Evolutionary conservation across 2,329 filamentous ascomycete genomes (phyloP), one percentile per base, ranked within the genome.

Genomic region (Claviceps sp.): DNA sequence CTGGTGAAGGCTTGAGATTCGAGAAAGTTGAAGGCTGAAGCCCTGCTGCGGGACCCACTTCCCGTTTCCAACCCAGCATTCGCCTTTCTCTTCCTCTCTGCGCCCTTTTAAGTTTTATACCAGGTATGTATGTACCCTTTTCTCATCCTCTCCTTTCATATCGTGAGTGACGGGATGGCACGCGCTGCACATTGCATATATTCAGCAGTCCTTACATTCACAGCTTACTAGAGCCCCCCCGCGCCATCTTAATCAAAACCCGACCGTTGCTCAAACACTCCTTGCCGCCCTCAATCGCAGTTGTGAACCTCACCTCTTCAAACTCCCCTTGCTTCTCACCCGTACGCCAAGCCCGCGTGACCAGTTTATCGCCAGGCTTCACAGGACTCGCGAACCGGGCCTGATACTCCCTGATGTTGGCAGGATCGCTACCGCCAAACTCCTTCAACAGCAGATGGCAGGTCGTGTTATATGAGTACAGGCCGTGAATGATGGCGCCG

Each of bases 331-430:
- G 75, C 58, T 62, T 63, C 60, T 82, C 72, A 1, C 89, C 89
- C 22, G 79, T 87, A 64, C 77, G 76, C 90, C 90, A 96, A 49
- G 87, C 87, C 63, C 87, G 82, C 5, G 83, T 88, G 38, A 87
- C 77, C 34, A 95, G 75, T 71, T 85, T 89, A 65, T 93, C 87
- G 22, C 86, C 88, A 0, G 89, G 88, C 64, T 80, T 82, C 8
- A 95, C 89, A 1, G 89, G 89, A 56, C 81, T 85, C 13, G 88
- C 88, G 65, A 95, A 95, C 44, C 89, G 76, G 18, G 89, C 89
- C 72, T 91, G 87, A 72, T 91, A 95, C 69, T 93, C 87, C 70
- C 81, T 87, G 59, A 96, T 74, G 62, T 91, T 94, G 58, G 78
- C 78, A 1, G 89, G 86, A 63, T 95, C 79, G 65, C 84, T 85